Evolutionary conservation across 2,329 filamentous ascomycete species (phyloP).

Genomic region (Aspergillus fructus): DNA sequence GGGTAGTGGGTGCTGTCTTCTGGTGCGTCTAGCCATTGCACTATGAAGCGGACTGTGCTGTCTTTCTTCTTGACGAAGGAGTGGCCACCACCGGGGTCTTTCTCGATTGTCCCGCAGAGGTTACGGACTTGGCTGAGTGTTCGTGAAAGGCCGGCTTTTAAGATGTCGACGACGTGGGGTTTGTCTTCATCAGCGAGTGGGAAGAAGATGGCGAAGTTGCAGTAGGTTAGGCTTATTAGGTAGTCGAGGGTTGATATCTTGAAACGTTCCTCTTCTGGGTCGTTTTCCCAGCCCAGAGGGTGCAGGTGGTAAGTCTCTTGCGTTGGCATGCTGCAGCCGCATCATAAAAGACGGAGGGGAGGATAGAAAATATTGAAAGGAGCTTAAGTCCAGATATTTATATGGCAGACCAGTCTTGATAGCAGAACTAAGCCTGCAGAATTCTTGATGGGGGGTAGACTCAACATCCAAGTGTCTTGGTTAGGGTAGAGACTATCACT

Average conservation of each 20-base stretch:
- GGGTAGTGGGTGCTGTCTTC: slow-evolving; percentile 28
- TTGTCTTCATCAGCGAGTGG: slow-evolving; percentile 34
- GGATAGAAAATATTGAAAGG: no score
- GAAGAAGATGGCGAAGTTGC: slow-evolving; percentile 44
- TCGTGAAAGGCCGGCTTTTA: slow-evolving; percentile 38
- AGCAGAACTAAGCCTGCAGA: no score
- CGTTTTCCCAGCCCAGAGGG: slow-evolving; percentile 39
- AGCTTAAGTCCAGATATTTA: no score
- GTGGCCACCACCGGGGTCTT: slow-evolving; percentile 35
- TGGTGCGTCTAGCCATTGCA: slow-evolving; percentile 38
- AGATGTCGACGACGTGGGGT: slow-evolving; percentile 17
- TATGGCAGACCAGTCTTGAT: no score
- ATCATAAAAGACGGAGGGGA: no score
- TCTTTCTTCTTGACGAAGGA: slow-evolving; percentile 38
- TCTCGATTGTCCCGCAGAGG: slow-evolving; percentile 42
- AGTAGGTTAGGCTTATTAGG: slow-evolving; percentile 34
- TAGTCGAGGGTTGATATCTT: slow-evolving; percentile 41
- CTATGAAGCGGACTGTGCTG: slow-evolving; percentile 35
- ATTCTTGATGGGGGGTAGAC: no score
- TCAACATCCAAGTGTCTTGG: no score
- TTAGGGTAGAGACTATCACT: no score
- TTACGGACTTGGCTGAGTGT: slow-evolving; percentile 41
- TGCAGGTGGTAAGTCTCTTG: slow-evolving; percentile 30
- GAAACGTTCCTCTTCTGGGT: slow-evolving; percentile 38
- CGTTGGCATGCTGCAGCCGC: slow-evolving; percentile 25